Evolutionary conservation across 2,329 filamentous ascomycete species (phyloP), one percentile per base, ranked within the genome.

Genomic region (Claviceps arundinis): DNA sequence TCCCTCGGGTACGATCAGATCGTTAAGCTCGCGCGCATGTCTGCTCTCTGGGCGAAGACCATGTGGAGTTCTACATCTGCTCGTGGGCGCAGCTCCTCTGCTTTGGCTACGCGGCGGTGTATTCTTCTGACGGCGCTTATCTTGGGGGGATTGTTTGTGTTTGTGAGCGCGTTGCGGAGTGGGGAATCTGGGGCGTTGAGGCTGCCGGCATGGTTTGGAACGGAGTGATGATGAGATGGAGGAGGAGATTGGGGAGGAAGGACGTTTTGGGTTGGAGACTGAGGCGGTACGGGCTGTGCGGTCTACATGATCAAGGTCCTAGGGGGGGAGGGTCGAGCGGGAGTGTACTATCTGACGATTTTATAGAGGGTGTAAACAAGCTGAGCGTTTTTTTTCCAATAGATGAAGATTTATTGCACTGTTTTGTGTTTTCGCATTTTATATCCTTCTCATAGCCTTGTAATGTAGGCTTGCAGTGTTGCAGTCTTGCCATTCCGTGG

Each of bases 1-100:
- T 76, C 74, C 0, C 57, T 69, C 9, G 67, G 67, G 37, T 67
- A 67, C 54, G 65, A 68, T 43, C 65, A 68, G 48, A 56, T 68
- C 44, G 49, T 60, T 26, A 54, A 57, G 22, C 52, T 59, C 26
- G 61, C 56, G 48, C 55, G 55, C 34, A 55, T 59, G 16, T 55
- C 58, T 3, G 54, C 53, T 4, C 48, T 54, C 16, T 68, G 62
- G 64, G 52, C 58, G 3, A 51, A 56, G 8, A 53, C 55, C 22
- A 52, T 57, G 41, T 56, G 60, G 53, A 54, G 59, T 37, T 54
- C 61, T 13, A 57, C 60, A 11, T 47, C 53, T 5, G 53, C 57
- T 13, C 54, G 55, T 16, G 56, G 58, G 22, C 53, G 52, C 11
- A 30, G 47, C 9, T 37, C 48, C 14, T 41, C 51, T 3, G 40